Evolutionary conservation across 306 rosid species (phyloP).

Genomic region (Oemleria cerasiformis): DNA sequence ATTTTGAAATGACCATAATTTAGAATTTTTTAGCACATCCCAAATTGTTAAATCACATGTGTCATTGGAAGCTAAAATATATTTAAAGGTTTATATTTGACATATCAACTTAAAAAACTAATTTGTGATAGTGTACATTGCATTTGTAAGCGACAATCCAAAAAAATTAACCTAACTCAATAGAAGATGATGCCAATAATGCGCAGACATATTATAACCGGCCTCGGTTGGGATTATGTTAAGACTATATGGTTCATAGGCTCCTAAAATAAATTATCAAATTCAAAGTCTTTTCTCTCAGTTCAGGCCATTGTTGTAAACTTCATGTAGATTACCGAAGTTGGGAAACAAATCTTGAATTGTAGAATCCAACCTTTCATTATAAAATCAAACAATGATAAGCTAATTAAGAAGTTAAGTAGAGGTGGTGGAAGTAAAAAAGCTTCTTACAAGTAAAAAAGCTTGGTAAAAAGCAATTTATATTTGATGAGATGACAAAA

Average conservation of each 20-base stretch:
- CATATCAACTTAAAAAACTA: not conserved
- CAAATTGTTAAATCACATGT: not conserved
- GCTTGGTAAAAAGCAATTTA: no score
- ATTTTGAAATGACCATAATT: slow-evolving; percentile 1
- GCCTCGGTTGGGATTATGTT: not conserved
- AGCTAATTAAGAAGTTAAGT: not conserved
- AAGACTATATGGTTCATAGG: not conserved
- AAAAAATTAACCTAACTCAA: not conserved
- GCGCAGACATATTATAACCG: not conserved
- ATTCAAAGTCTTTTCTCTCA: not conserved
- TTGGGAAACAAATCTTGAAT: no score
- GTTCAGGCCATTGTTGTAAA: not conserved
- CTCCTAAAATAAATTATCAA: not conserved
- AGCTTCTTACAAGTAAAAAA: no score
- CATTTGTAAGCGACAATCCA: not conserved
- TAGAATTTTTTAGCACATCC: no score
- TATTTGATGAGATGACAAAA: no score
- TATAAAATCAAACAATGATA: not conserved
- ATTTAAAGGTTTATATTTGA: not conserved
- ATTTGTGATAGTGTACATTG: not conserved
- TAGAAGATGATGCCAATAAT: not conserved
- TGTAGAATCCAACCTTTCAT: not conserved
- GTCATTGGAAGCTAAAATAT: not conserved
- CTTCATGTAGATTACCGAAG: not conserved
- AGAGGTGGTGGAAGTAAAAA: not conserved